Percentiles rank a stretch among this genome's conserved stretches.
Evolutionary conservation across 2,329 filamentous ascomycete species (phyloP).

Genomic region (Cladophialophora psammophila): DNA sequence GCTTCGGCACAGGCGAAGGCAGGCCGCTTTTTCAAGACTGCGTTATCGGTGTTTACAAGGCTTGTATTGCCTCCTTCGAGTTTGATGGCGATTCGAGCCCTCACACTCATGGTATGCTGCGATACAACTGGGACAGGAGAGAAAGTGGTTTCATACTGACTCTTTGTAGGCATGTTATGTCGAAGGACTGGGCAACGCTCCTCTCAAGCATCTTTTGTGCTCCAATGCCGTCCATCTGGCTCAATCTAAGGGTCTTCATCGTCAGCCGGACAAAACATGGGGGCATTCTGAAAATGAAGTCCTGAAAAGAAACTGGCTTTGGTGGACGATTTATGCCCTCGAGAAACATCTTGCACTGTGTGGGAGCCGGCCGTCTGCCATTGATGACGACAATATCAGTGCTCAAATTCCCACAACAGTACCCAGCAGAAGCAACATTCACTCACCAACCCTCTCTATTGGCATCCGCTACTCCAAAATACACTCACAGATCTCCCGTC

Average conservation of each 20-base stretch:
- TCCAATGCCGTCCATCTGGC: slow-evolving; percentile 23
- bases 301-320: slow-evolving; percentile 20
- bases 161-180: slow-evolving; percentile 8
- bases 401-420: slow-evolving; percentile 1
- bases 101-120: slow-evolving; percentile 19
- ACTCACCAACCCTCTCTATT: slow-evolving; percentile 2
- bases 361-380: slow-evolving; percentile 14
- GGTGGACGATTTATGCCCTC: slow-evolving; percentile 20
- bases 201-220: slow-evolving; percentile 17
- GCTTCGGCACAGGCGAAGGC: slow-evolving; percentile 11
- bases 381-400: slow-evolving; percentile 25
- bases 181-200: slow-evolving; percentile 19
- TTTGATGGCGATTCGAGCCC: slow-evolving; percentile 19
- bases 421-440: slow-evolving; percentile 4
- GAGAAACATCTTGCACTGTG: slow-evolving; percentile 12
- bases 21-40: slow-evolving; percentile 15
- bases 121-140: too few relatives aligned
- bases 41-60: slow-evolving; percentile 18
- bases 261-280: slow-evolving; percentile 24
- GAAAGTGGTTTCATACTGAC: too few relatives aligned
- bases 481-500: slow-evolving; percentile 9
- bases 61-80: slow-evolving; percentile 12
- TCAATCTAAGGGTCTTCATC: slow-evolving; percentile 24
- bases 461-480: slow-evolving; percentile 8
- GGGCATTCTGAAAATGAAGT: slow-evolving; percentile 17